Evolutionary conservation across 2,329 filamentous ascomycete species (phyloP), one percentile per base, ranked within the genome.

Genomic region (Leptographium galeiforme): DNA sequence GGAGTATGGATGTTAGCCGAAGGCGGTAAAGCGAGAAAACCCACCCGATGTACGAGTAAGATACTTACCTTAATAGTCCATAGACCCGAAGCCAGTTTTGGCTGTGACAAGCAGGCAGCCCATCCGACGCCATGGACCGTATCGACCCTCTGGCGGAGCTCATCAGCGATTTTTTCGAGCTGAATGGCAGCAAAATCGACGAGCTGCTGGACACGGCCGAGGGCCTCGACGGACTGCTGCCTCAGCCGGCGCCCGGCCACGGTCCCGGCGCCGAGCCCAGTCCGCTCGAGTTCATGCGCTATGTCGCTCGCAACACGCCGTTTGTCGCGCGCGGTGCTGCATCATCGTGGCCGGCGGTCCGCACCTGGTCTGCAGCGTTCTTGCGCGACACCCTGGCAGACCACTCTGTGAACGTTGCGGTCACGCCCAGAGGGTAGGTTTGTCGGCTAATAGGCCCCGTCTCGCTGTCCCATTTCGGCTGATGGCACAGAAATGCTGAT

Each of bases 251-350:
- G 8, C 14, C 16, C 8, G 48, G 38, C 7, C 11, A 25, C 40
- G 52, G 47, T 2, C 47, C 52, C 40, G 47, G 52, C 10, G 44
- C 52, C 6, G 78, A 84, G 49, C 87, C 87, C 5, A 86, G 82
- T 33, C 78, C 87, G 0, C 75, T 93, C 7, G 84, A 90, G 62
- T 91, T 91, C 64, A 85, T 89, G 81, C 79, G 85, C 61, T 84
- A 81, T 66, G 85, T 90, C 19, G 76, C 84, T 16, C 75, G 72
- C 39, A 93, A 91, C 63, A 77, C 80, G 1, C 87, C 87, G 0
- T 90, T 91, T 60, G 77, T 91, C 3, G 70, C 90, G 33, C 75
- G 84, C 40, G 70, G 74, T 10, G 85, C 75, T 4, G 84, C 84
- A 1, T 63, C 62, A 0, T 66, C 73, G 39, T 91, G 86, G 85